Evolutionary conservation across 345 rosid species (phyloP).

Genomic region (Mercurialis annua): DNA sequence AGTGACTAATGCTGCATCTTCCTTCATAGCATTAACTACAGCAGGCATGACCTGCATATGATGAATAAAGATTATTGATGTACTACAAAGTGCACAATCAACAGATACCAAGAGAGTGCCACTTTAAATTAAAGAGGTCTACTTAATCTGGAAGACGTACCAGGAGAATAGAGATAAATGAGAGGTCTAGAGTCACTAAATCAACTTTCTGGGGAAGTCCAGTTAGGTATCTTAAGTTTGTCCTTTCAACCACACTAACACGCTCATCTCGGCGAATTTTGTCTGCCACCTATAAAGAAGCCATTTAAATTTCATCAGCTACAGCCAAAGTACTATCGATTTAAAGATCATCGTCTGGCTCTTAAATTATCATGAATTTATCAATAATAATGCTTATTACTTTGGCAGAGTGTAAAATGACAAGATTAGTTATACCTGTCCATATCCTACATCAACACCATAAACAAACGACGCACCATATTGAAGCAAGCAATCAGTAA

Average conservation of each 20-base stretch:
- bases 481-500: slow-evolving; percentile 93
- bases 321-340: slow-evolving; percentile 5
- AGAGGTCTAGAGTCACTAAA: slow-evolving; percentile 91
- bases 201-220: slow-evolving; percentile 82
- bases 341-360: slow-evolving; percentile 11
- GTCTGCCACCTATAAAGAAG: slow-evolving; percentile 68
- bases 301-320: slow-evolving; percentile 8
- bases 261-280: slow-evolving; percentile 73
- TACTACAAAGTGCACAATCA: not conserved
- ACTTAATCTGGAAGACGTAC: slow-evolving; percentile 34
- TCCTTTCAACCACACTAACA: slow-evolving; percentile 74
- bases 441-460: slow-evolving; percentile 97
- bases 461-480: slow-evolving; percentile 85
- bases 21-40: slow-evolving; percentile 77
- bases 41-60: slow-evolving; percentile 83
- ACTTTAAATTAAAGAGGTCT: not conserved
- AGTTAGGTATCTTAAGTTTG: slow-evolving; percentile 82
- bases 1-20: slow-evolving; percentile 65
- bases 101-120: not conserved
- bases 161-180: slow-evolving; percentile 87
- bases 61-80: not conserved
- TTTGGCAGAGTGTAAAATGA: not conserved
- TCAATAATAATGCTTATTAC: not conserved
- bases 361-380: not conserved
- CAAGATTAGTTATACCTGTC: slow-evolving; percentile 54